These are phyloP conservation scores for Ophiostoma sp. DNA, from an alignment of 2,329 filamentous ascomycete species.

Conservation along the genomic window DNA sequence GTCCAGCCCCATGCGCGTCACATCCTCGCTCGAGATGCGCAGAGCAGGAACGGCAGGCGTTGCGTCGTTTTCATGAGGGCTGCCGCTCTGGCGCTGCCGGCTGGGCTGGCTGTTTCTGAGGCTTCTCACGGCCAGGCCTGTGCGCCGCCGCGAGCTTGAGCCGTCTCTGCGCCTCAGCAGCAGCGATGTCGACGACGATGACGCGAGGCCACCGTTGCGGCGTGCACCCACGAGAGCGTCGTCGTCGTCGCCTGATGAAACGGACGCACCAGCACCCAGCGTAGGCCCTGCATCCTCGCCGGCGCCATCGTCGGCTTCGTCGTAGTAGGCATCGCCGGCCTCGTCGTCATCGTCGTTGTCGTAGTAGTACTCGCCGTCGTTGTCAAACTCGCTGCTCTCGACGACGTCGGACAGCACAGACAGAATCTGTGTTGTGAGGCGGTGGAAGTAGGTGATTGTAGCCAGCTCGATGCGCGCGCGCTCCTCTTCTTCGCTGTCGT, in stretches of 20 bases:
- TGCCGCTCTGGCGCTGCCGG: not conserved
- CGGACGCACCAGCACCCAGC: not conserved
- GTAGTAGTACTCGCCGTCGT: constrained; percentile 36
- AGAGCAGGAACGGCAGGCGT: constrained; percentile 34
- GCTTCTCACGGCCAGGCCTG: constrained; percentile 13
- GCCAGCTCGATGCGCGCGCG: constrained; percentile 57
- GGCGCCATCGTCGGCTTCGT: constrained; percentile 35
- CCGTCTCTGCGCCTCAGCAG: constrained; percentile 19
- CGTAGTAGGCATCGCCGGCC: constrained; percentile 34
- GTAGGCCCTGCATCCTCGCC: constrained; percentile 17
- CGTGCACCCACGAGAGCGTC: constrained; percentile 20
- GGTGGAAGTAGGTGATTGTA: constrained; percentile 76
- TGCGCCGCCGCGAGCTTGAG: not conserved
- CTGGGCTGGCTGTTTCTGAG: constrained; percentile 24
- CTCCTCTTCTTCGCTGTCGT: constrained; percentile 36
- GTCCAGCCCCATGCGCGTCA: constrained; percentile 70
- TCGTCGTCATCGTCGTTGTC: constrained; percentile 20
- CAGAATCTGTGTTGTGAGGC: constrained; percentile 62
- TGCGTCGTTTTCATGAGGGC: not conserved
- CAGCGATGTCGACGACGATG: constrained; percentile 13
- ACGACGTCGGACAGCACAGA: constrained; percentile 58
- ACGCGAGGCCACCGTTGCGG: constrained; percentile 19
- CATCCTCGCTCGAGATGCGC: constrained; percentile 56
- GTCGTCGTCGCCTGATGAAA: constrained; percentile 5
- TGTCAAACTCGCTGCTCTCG: constrained; percentile 41